A percentile compares a stretch with the other conserved stretches of the same genome.
Evolutionary conservation across 306 rosid genomes (phyloP).

Genomic region (Lupinus albus): DNA sequence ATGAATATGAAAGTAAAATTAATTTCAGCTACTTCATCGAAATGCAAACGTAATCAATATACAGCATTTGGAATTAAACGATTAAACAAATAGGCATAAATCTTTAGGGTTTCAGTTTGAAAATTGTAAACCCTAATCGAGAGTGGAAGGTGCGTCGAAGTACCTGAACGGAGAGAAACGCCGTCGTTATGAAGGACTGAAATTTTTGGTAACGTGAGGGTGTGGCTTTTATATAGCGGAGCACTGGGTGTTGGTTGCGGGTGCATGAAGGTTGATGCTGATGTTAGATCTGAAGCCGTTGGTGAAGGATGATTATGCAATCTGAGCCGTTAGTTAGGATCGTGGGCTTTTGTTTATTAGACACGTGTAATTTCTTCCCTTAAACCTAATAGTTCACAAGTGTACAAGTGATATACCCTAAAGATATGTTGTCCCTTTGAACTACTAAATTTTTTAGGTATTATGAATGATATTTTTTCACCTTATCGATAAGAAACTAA

Average conservation of each 20-base stretch:
- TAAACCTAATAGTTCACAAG: no score
- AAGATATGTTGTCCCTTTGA: no score
- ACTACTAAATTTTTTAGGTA: no score
- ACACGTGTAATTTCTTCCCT: no score
- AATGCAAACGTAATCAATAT: background rate
- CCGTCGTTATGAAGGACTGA: slow-evolving; percentile 34
- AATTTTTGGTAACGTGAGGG: slow-evolving; percentile 1
- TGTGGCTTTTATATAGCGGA: slow-evolving; percentile 30
- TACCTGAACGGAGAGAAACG: slow-evolving; percentile 45
- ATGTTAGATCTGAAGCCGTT: slow-evolving; percentile 34
- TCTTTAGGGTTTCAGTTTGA: slow-evolving; percentile 60
- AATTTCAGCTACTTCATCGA: no score
- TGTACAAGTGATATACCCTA: no score
- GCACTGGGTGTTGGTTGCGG: slow-evolving; percentile 27
- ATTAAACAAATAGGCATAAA: background rate
- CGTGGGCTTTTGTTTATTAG: background rate
- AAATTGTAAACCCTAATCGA: slow-evolving; percentile 46
- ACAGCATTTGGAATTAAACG: slow-evolving; percentile 8
- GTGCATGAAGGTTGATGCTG: slow-evolving; percentile 18
- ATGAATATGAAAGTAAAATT: background rate
- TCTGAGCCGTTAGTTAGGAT: slow-evolving; percentile 22
- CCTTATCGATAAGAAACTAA: no score
- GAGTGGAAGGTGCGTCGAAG: background rate
- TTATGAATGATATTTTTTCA: no score
- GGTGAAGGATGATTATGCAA: slow-evolving; percentile 11